These are phyloP conservation scores for Bacidia gigantensis DNA, from an alignment of 495 filamentous ascomycete genomes.

Conservation along the genomic window DNA sequence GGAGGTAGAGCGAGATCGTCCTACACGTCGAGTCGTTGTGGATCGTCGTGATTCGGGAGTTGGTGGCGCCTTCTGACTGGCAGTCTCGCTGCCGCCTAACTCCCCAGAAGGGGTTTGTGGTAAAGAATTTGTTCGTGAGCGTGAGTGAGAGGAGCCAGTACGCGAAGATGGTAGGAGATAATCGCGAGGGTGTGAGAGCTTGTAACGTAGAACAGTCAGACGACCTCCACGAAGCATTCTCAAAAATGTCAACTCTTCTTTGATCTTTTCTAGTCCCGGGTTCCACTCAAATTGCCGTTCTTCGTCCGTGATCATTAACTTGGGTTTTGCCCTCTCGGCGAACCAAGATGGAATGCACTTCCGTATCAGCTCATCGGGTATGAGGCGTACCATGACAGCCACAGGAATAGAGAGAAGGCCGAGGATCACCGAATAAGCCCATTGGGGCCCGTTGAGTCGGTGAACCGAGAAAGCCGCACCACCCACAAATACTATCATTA, in stretches of 20 bases:
- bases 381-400: conserved; percentile 55
- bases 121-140: conserved; percentile 47
- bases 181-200: conserved; percentile 64
- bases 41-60: conserved; percentile 54
- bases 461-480: conserved; percentile 54
- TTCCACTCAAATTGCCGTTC: conserved; percentile 56
- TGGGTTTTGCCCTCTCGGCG: conserved; percentile 31
- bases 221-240: conserved; percentile 69
- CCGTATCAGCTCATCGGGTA: conserved; percentile 53
- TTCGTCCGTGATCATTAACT: conserved; percentile 56
- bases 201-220: conserved; percentile 73
- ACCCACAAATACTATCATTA: conserved; percentile 67
- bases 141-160: conserved; percentile 42
- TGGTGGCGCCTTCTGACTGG: conserved; percentile 34
- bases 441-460: conserved; percentile 49
- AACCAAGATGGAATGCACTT: conserved; percentile 41
- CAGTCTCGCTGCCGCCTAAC: conserved; percentile 34
- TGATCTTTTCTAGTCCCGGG: conserved; percentile 49
- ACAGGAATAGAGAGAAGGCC: conserved; percentile 58
- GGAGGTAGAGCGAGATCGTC: conserved; percentile 76
- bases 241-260: conserved; percentile 64
- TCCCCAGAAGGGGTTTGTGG: conserved; percentile 57
- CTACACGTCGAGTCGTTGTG: conserved; percentile 41
- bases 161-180: conserved; percentile 55
- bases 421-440: conserved; percentile 60